These are phyloP conservation scores for Hypholoma fasciculare DNA, from an alignment of 768 basidiomycete species.

Conservation along the genomic window DNA sequence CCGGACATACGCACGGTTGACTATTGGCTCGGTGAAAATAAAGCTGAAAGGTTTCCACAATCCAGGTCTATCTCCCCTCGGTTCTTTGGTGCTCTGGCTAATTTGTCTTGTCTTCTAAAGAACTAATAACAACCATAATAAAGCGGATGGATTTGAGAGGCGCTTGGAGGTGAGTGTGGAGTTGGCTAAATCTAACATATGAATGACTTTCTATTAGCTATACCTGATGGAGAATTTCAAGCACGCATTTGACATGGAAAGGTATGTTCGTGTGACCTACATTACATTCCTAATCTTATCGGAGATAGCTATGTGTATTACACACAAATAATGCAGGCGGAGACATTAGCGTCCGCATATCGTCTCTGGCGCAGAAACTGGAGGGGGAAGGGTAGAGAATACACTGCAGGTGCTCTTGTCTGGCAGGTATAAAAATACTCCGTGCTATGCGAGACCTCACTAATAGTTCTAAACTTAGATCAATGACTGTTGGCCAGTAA, in stretches of 20 bases:
- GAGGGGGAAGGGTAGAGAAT: slow-evolving; percentile 82
- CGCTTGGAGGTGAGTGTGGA: slow-evolving; percentile 63
- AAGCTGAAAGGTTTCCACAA: slow-evolving; percentile 80
- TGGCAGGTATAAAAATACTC: slow-evolving; percentile 72
- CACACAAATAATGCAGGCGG: slow-evolving; percentile 96
- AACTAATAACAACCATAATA: slow-evolving; percentile 82
- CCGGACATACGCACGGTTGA: slow-evolving; percentile 89
- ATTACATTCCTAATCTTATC: background rate
- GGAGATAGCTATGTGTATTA: slow-evolving; percentile 80
- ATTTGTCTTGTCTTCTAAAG: slow-evolving; percentile 29
- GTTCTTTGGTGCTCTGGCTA: background rate
- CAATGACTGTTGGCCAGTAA: slow-evolving; percentile 93
- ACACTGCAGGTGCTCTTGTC: slow-evolving; percentile 89
- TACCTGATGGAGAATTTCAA: slow-evolving; percentile 96
- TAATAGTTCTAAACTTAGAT: slow-evolving; percentile 43
- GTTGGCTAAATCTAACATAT: background rate
- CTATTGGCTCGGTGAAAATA: slow-evolving; percentile 81
- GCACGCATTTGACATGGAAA: slow-evolving; percentile 85
- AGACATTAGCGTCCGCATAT: slow-evolving; percentile 85
- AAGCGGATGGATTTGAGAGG: slow-evolving; percentile 85
- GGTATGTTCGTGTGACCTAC: slow-evolving; percentile 36
- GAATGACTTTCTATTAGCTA: slow-evolving; percentile 40
- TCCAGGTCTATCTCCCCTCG: slow-evolving; percentile 54
- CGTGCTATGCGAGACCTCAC: background rate
- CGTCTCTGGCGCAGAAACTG: slow-evolving; percentile 91